These are phyloP conservation scores for Saturnispora sekii DNA, from an alignment of 805 yeast genomes.

Conservation along the genomic window DNA sequence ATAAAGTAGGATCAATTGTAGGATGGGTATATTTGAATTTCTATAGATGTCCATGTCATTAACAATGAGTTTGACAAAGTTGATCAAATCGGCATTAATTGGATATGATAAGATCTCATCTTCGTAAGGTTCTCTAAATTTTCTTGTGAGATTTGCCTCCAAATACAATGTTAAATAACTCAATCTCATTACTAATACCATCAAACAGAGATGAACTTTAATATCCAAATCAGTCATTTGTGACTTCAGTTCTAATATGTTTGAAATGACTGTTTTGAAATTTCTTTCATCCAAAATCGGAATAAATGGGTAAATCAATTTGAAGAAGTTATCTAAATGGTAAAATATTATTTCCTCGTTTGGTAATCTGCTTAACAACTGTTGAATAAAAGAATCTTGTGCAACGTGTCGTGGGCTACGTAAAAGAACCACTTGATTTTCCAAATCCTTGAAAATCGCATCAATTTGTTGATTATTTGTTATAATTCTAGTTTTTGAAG, in stretches of 20 bases:
- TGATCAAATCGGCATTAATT: slow-evolving; percentile 30
- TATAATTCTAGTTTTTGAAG: background rate
- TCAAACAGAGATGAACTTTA: slow-evolving; percentile 16
- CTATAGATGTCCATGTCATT: slow-evolving; percentile 31
- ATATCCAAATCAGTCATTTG: background rate
- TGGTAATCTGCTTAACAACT: slow-evolving; percentile 19
- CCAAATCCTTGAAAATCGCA: slow-evolving; percentile 10
- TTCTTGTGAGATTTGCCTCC: slow-evolving; percentile 11
- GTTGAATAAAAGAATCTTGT: background rate
- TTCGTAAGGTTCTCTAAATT: slow-evolving; percentile 7
- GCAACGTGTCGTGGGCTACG: background rate
- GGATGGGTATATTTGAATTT: slow-evolving; percentile 30
- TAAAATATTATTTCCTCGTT: slow-evolving; percentile 27
- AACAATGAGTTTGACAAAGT: slow-evolving; percentile 31
- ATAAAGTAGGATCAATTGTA: slow-evolving; percentile 34
- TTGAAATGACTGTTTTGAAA: slow-evolving; percentile 26
- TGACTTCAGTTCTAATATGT: slow-evolving; percentile 23
- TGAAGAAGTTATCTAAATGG: slow-evolving; percentile 32
- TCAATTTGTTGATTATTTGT: background rate
- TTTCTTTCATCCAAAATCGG: slow-evolving; percentile 36
- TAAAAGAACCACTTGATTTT: slow-evolving; percentile 1
- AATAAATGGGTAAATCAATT: slow-evolving; percentile 33
- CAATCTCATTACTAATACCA: slow-evolving; percentile 22
- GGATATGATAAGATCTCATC: slow-evolving; percentile 25
- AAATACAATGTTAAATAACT: slow-evolving; percentile 20